These are phyloP conservation scores for Eucalyptus regnans DNA, from an alignment of 345 rosid species.

Conservation along the genomic window DNA sequence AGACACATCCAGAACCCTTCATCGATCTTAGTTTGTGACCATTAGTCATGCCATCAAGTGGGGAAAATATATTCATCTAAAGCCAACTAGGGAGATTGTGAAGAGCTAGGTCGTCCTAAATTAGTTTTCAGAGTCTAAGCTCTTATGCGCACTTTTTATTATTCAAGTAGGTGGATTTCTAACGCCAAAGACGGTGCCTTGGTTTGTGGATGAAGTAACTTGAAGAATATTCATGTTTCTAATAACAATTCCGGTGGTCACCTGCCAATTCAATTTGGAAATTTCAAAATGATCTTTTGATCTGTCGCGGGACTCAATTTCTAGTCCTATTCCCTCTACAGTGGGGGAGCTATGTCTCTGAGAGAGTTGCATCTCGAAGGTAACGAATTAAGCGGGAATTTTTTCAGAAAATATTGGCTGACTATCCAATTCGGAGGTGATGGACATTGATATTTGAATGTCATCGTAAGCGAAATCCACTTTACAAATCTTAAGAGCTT, in stretches of 20 bases:
- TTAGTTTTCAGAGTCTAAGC: too few relatives aligned
- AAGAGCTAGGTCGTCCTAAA: too few relatives aligned
- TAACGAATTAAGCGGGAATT: background rate
- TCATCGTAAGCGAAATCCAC: background rate
- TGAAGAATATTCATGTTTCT: background rate
- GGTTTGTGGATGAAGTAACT: background rate
- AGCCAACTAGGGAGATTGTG: background rate
- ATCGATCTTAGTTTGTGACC: too few relatives aligned
- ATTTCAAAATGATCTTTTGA: background rate
- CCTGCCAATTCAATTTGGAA: background rate
- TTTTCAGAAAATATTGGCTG: background rate
- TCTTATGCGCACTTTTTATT: background rate
- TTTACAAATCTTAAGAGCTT: constrained; percentile 5
- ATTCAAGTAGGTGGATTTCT: background rate
- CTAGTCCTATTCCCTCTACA: background rate
- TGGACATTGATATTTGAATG: background rate
- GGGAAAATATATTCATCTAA: too few relatives aligned
- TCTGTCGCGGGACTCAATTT: background rate
- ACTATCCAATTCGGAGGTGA: background rate
- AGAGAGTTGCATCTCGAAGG: background rate
- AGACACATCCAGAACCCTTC: too few relatives aligned
- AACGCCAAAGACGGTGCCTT: rapidly evolving
- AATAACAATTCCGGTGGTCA: background rate
- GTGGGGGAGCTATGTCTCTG: background rate
- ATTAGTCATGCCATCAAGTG: rapidly evolving